These are phyloP conservation scores for Stentor roeselii DNA, from an alignment of 73 alveolate species.

Conservation along the genomic window DNA sequence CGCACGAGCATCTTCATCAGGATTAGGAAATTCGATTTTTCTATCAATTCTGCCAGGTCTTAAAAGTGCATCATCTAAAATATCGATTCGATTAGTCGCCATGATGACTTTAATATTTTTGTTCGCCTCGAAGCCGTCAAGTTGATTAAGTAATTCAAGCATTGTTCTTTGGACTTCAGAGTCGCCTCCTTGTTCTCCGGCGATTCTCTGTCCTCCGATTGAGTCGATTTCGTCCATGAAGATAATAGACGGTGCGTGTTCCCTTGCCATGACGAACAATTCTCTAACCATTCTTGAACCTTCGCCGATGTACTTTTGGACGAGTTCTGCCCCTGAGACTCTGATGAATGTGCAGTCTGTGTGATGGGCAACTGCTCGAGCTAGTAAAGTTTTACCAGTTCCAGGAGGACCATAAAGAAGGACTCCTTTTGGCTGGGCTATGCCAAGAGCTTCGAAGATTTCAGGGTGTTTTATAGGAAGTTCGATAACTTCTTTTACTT, in stretches of 20 bases:
- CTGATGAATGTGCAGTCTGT: conserved; percentile 89
- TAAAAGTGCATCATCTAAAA: conserved; percentile 97
- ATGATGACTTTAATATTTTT: conserved; percentile 69
- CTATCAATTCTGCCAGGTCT: conserved; percentile 99
- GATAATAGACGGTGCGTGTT: conserved; percentile 98
- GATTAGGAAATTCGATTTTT: conserved; percentile 99
- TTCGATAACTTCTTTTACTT: conserved; percentile 97
- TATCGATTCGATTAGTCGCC: conserved; percentile 99
- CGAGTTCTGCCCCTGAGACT: conserved; percentile 99
- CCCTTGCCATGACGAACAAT: conserved; percentile 96
- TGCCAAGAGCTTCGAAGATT: conserved; percentile 97
- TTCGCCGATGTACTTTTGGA: conserved; percentile 99
- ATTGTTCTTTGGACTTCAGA: conserved; percentile 99
- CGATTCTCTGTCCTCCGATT: conserved; percentile 96
- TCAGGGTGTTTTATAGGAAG: conserved; percentile 99
- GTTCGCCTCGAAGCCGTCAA: conserved; percentile 98
- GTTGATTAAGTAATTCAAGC: conserved; percentile 97
- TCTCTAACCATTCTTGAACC: conserved; percentile 99
- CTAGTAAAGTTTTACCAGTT: conserved; percentile 99
- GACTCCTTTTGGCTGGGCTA: conserved; percentile 99
- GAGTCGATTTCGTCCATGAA: conserved; percentile 99
- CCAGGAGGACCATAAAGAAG: conserved; percentile 97
- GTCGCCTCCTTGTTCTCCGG: conserved; percentile 97
- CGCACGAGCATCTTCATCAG: conserved; percentile 91
- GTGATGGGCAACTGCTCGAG: conserved; percentile 99